Evolutionary conservation across 2,329 filamentous ascomycete genomes (phyloP).

Genomic region (Fusarium bactridioides): DNA sequence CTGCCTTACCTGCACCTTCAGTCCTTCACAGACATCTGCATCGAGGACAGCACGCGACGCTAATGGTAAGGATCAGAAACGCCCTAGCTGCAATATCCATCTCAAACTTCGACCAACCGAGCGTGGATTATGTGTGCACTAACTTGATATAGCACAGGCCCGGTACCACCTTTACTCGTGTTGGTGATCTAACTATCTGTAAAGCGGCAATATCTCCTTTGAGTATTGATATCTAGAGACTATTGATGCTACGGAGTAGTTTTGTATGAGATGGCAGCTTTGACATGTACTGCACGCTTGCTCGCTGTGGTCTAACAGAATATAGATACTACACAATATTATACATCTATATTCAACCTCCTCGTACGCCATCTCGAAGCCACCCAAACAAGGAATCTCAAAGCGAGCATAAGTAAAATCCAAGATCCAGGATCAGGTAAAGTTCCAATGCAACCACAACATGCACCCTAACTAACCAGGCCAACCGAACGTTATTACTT

Average conservation of each 20-base stretch:
- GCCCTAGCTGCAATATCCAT: slow-evolving; percentile 1
- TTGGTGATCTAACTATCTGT: background rate
- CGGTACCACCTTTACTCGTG: background rate
- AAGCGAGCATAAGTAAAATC: background rate
- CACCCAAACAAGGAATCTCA: background rate
- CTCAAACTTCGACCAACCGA: slow-evolving; percentile 19
- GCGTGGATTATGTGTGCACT: slow-evolving; percentile 8
- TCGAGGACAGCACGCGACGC: slow-evolving; percentile 18
- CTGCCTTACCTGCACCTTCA: background rate
- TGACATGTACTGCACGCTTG: background rate
- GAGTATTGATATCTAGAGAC: background rate
- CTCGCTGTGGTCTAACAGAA: background rate
- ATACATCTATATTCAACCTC: background rate
- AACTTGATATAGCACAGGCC: slow-evolving; percentile 17
- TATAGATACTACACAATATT: background rate
- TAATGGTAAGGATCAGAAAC: slow-evolving; percentile 23
- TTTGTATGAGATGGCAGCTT: background rate
- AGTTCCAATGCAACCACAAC: slow-evolving; percentile 7
- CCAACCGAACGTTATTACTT: background rate
- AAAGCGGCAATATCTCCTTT: background rate
- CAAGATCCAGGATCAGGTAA: slow-evolving; percentile 1
- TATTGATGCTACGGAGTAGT: background rate
- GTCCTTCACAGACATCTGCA: background rate
- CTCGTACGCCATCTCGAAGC: background rate
- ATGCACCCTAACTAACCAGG: slow-evolving; percentile 1